These are phyloP conservation scores for Pleurotus tuoliensis DNA, from an alignment of 768 basidiomycete species.

Conservation along the genomic window DNA sequence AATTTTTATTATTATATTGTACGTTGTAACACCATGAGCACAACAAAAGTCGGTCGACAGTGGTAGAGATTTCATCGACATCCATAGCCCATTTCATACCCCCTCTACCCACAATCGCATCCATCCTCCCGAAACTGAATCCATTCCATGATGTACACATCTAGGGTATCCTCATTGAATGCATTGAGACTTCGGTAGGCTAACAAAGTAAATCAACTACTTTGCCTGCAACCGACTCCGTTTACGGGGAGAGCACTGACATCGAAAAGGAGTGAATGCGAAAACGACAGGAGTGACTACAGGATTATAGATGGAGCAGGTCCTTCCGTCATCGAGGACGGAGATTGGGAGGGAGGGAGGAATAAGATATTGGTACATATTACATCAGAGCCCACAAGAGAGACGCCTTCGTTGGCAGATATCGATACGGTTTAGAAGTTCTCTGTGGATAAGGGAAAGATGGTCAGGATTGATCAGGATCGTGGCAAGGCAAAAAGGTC, in stretches of 20 bases:
- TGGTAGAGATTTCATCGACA: too few species aligned
- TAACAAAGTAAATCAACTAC: neutral
- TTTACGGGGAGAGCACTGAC: neutral
- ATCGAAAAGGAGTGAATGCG: neutral
- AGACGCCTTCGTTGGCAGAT: neutral
- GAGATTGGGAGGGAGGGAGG: neutral
- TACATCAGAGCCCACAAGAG: neutral
- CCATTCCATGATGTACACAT: too few species aligned
- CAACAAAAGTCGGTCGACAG: too few species aligned
- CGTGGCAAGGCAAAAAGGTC: neutral
- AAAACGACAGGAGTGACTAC: neutral
- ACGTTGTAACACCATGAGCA: too few species aligned
- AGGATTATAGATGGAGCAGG: conserved; percentile 6
- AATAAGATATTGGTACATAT: conserved; percentile 2
- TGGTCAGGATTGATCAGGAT: too few species aligned
- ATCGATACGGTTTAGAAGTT: conserved; percentile 26
- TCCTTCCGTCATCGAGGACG: neutral
- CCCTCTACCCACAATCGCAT: too few species aligned
- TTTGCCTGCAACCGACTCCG: neutral
- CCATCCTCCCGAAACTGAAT: too few species aligned
- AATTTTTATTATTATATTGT: too few species aligned
- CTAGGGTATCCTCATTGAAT: neutral
- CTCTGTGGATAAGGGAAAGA: conserved; percentile 17
- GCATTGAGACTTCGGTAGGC: neutral
- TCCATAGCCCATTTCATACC: too few species aligned